Conservation (phyloP, 2,329 filamentous ascomycete genomes). For the Pyrenophora seminiperda region DNA sequence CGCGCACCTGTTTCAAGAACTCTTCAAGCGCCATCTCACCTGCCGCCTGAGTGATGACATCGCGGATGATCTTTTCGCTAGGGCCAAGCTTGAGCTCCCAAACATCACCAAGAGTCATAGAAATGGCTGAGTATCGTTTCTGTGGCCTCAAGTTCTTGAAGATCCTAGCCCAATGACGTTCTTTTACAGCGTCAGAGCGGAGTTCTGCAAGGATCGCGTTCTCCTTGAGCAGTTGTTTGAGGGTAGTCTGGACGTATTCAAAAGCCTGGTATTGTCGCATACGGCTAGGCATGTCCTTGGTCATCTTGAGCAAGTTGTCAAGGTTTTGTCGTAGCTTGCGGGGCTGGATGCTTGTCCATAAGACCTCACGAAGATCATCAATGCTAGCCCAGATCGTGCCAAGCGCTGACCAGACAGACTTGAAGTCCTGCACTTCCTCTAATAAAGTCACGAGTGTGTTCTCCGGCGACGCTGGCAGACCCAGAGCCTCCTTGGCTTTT, state of each 20-base stretch:
- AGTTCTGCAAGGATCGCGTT: slow-evolving; percentile 86
- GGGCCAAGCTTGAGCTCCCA: slow-evolving; percentile 94
- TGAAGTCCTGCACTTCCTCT: slow-evolving; percentile 97
- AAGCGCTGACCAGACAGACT: slow-evolving; percentile 95
- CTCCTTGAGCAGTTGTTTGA: slow-evolving; percentile 87
- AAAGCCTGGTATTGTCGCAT: slow-evolving; percentile 99
- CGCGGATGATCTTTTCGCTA: slow-evolving; percentile 84
- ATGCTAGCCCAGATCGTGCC: slow-evolving; percentile 96
- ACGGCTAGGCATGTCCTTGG: slow-evolving; percentile 97
- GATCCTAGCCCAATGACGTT: slow-evolving; percentile 96
- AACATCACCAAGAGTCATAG: slow-evolving; percentile 96
- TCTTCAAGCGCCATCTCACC: slow-evolving; percentile 98
- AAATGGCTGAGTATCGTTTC: slow-evolving; percentile 90
- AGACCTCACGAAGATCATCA: slow-evolving; percentile 86
- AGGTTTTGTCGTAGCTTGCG: slow-evolving; percentile 89
- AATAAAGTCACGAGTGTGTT: slow-evolving; percentile 83
- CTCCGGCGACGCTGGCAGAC: slow-evolving; percentile 79
- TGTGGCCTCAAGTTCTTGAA: slow-evolving; percentile 94
- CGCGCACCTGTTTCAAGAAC: slow-evolving; percentile 93
- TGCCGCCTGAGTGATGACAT: slow-evolving; percentile 93
- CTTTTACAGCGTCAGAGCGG: slow-evolving; percentile 94
- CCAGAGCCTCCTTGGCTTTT: slow-evolving; percentile 94
- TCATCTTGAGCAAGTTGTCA: slow-evolving; percentile 93
- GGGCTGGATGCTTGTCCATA: slow-evolving; percentile 95
- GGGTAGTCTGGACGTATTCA: slow-evolving; percentile 91